phyloP scores from a whole-genome alignment of 78 protist species.

The Trichosphaerium sp. region DNA sequence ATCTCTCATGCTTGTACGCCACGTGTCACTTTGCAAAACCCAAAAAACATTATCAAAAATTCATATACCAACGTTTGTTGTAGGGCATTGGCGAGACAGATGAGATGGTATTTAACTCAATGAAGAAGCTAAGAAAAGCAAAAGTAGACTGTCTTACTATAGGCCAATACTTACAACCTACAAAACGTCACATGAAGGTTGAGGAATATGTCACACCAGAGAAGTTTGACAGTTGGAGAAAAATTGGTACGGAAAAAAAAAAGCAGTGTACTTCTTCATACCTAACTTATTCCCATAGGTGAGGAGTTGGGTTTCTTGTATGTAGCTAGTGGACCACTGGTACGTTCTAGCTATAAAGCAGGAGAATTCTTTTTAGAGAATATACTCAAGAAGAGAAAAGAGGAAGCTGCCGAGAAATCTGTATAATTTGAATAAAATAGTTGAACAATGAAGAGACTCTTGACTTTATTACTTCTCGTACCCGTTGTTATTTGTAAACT shows the following conservation, averaged over 20 bases:
- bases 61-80: not conserved
- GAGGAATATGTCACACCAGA: constrained; percentile 57
- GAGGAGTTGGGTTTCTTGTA: constrained; percentile 56
- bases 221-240: constrained; percentile 32
- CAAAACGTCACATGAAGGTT: constrained; percentile 49
- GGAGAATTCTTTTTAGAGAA: constrained; percentile 47
- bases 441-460: too few relatives aligned
- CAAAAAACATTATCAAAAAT: not conserved
- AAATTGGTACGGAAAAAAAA: constrained; percentile 14
- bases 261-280: not conserved
- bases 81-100: constrained; percentile 77
- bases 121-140: constrained; percentile 46
- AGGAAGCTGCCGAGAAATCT: constrained; percentile 1
- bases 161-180: constrained; percentile 69
- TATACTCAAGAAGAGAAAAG: constrained; percentile 8
- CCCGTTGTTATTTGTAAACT: too few relatives aligned
- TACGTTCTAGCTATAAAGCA: constrained; percentile 50
- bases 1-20: constrained; percentile 62
- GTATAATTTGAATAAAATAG: not conserved
- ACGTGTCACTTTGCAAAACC: not conserved
- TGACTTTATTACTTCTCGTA: too few relatives aligned
- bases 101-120: constrained; percentile 63
- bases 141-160: constrained; percentile 63
- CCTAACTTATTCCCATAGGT: not conserved
- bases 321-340: constrained; percentile 64